Base-by-base conservation (phyloP, 179 eudicot species). In the Heliamphora ciliata region DNA sequence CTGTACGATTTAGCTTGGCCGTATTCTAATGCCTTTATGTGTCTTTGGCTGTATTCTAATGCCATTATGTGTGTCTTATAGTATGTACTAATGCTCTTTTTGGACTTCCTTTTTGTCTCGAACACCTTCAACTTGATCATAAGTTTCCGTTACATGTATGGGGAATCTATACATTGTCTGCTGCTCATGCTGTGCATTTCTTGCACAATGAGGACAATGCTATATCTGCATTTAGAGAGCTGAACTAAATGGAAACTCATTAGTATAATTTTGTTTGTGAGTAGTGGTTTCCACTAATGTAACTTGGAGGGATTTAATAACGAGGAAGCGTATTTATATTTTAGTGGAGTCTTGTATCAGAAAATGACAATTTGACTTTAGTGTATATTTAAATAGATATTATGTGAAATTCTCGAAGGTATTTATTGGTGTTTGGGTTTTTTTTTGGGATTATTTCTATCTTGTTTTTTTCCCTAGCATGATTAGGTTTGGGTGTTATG, bases 41-140 rank as follows among this genome's bases (percentile, higher is more conserved):
- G 14, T n/a, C 52, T 69, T 69, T 44, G 51, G 74, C 74, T 50
- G 11, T 69, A 44, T 44, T 69, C 73, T 69, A 51, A 69, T 69
- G 50, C 74, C 51, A 69, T 69, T 44, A 69, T 7, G 52, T 69
- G 74, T 18, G 40, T 69, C 51, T 44, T 18, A 44, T 69, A 44
- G 13, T 4, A 44, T 11, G 51, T 69, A 44, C 40, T 44, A 69
- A 44, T 0, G 9, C 14, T 44, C 40, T 31, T 31, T 31, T 31
- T 31, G 40, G 40, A 31, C 40, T 31, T 31, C 40, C 40, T 68
- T 68, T 44, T 4, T 47, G 51, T 69, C 51, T 44, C 46, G 8
- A 44, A 46, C 44, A 44, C 18, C 14, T 15, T 13, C 52, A 44
- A 69, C 51, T 44, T 17, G 51, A 40, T 15, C 14, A 61, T 6